phyloP scores from a whole-genome alignment of 257 asterid species.

The Solanum peruvianum region DNA sequence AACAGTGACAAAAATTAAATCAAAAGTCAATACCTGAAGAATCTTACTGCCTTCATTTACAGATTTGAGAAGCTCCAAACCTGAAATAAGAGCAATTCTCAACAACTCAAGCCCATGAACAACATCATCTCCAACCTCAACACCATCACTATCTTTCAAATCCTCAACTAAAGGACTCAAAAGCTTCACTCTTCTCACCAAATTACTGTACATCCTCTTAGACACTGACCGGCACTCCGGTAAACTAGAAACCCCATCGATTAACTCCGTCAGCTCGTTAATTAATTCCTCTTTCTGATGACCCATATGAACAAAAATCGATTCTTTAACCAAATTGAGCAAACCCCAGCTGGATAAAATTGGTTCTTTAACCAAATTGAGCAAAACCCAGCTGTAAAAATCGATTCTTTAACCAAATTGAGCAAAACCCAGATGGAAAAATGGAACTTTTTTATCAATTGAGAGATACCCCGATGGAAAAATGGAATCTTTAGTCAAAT shows the following conservation, averaged over 20 bases:
- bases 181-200: slow-evolving; percentile 80
- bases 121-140: slow-evolving; percentile 44
- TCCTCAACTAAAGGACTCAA: slow-evolving; percentile 88
- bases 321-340: neutral
- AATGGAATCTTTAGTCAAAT: neutral
- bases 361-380: neutral
- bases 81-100: slow-evolving; percentile 46
- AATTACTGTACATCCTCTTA: slow-evolving; percentile 59
- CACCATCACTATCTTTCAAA: slow-evolving; percentile 46
- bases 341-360: slow-evolving; percentile 1
- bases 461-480: neutral
- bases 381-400: neutral
- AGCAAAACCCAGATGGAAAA: neutral
- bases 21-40: slow-evolving; percentile 43
- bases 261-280: slow-evolving; percentile 50
- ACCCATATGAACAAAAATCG: slow-evolving; percentile 27
- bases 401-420: neutral
- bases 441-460: neutral
- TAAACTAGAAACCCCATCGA: slow-evolving; percentile 39
- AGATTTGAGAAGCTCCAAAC: slow-evolving; percentile 62
- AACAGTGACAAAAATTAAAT: neutral
- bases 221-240: slow-evolving; percentile 71
- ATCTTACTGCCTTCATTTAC: slow-evolving; percentile 76
- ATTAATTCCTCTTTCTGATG: slow-evolving; percentile 27
- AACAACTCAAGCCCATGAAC: slow-evolving; percentile 51